Percentiles rank a stretch among this genome's conserved stretches.
These are phyloP conservation scores for Cylindrodendrum hubeiense DNA, from an alignment of 2,329 filamentous ascomycete species.

Conservation along the genomic window DNA sequence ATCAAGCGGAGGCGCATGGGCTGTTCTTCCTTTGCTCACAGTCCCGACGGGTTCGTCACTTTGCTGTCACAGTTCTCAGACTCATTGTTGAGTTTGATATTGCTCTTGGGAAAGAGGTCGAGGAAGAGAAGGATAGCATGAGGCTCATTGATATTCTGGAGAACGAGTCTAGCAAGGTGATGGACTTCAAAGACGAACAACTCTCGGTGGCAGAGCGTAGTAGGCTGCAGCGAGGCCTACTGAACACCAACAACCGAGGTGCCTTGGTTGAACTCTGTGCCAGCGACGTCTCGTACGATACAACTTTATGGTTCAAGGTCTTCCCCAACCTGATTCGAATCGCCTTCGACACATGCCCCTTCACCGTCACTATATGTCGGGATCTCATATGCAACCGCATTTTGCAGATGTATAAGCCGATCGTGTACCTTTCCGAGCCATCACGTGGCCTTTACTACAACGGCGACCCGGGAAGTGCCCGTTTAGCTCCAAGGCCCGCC, in stretches of 20 bases:
- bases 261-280: constrained; percentile 94
- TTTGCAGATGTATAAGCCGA: constrained; percentile 90
- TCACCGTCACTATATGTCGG: constrained; percentile 89
- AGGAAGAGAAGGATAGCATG: constrained; percentile 70
- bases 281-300: constrained; percentile 94
- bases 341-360: constrained; percentile 90
- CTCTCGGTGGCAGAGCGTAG: constrained; percentile 93
- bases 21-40: constrained; percentile 98
- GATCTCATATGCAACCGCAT: constrained; percentile 94
- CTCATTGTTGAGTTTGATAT: constrained; percentile 95
- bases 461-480: constrained; percentile 67
- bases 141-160: constrained; percentile 94
- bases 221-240: constrained; percentile 88
- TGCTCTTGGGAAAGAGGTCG: constrained; percentile 78
- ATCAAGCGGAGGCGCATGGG: constrained; percentile 96
- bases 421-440: constrained; percentile 82
- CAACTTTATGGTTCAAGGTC: constrained; percentile 96
- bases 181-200: constrained; percentile 93
- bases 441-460: constrained; percentile 74
- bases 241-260: constrained; percentile 85
- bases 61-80: constrained; percentile 91
- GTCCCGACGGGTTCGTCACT: constrained; percentile 87
- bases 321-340: constrained; percentile 95
- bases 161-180: constrained; percentile 86
- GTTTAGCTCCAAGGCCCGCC: constrained; percentile 65